These are phyloP conservation scores for Phytophthora europaea DNA, from an alignment of 352 stramenopile genomes.

Conservation along the genomic window DNA sequence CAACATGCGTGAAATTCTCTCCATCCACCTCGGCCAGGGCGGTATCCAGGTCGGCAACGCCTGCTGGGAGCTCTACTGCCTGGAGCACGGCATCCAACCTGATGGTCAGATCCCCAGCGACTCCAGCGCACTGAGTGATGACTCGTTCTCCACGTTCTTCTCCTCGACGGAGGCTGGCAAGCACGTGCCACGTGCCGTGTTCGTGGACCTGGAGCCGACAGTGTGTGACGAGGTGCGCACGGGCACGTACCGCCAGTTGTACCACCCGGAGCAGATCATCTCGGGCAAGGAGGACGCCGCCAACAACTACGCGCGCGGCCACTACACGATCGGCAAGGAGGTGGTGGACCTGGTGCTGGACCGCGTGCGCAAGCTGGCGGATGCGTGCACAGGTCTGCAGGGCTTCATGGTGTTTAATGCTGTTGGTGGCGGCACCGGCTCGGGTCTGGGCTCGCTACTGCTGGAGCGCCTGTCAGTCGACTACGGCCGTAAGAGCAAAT, in stretches of 20 bases:
- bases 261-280: slow-evolving; percentile 99
- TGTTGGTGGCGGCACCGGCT: slow-evolving; percentile 97
- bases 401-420: slow-evolving; percentile 98
- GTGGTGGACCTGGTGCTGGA: slow-evolving; percentile 98
- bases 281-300: slow-evolving; percentile 97
- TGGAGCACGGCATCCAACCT: slow-evolving; percentile 94
- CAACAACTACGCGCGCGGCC: slow-evolving; percentile 94
- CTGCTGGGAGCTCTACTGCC: slow-evolving; percentile 95
- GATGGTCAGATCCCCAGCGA: slow-evolving; percentile 87
- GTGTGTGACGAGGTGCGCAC: slow-evolving; percentile 97
- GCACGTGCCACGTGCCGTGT: slow-evolving; percentile 76
- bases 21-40: slow-evolving; percentile 96
- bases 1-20: slow-evolving; percentile 95
- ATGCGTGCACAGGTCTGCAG: slow-evolving; percentile 97
- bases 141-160: slow-evolving; percentile 88
- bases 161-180: slow-evolving; percentile 86
- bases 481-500: slow-evolving; percentile 98
- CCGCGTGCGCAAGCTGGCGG: slow-evolving; percentile 96
- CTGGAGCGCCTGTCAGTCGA: slow-evolving; percentile 97
- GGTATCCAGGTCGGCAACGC: slow-evolving; percentile 89
- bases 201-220: slow-evolving; percentile 98
- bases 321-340: slow-evolving; percentile 96
- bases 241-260: slow-evolving; percentile 97
- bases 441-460: slow-evolving; percentile 96
- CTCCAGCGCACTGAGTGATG: slow-evolving; percentile 42